Conservation (phyloP, 148 eudicot species). For the Polygonum aviculare region DNA sequence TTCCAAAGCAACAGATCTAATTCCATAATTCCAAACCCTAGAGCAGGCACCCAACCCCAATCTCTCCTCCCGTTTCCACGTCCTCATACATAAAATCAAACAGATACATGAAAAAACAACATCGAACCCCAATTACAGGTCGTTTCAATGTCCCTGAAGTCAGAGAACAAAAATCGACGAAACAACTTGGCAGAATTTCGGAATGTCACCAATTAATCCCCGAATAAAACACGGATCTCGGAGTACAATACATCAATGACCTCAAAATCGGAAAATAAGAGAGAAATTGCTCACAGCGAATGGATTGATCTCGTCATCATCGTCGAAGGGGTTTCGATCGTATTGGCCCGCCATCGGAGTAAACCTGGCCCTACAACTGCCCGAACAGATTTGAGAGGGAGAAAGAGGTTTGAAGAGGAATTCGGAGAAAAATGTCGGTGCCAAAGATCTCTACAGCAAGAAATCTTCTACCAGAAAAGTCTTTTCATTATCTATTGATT, state of each 20-base stretch:
- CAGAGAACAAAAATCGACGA: not conserved
- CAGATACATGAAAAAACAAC: not conserved
- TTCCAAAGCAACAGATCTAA: not conserved
- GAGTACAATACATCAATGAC: not conserved
- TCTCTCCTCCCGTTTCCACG: not conserved
- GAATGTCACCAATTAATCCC: not conserved
- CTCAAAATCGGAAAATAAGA: not conserved
- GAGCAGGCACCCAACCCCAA: not conserved
- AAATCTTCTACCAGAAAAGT: not conserved
- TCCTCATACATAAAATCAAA: not conserved
- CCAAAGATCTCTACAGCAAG: not conserved
- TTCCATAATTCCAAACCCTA: not conserved
- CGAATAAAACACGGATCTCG: constrained; percentile 5
- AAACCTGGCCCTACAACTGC: not conserved
- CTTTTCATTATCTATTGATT: not conserved
- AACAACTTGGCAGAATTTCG: not conserved
- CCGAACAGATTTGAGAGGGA: not conserved
- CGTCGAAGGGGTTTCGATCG: constrained; percentile 52
- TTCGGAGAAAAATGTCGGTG: not conserved
- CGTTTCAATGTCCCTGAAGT: not conserved
- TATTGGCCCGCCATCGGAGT: constrained; percentile 16
- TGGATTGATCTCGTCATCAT: constrained; percentile 60
- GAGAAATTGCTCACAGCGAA: constrained; percentile 39
- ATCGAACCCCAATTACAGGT: not conserved
- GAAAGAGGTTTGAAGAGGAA: not conserved